phyloP scores from a whole-genome alignment of 352 stramenopile species.

The Pythium utonaiense region DNA sequence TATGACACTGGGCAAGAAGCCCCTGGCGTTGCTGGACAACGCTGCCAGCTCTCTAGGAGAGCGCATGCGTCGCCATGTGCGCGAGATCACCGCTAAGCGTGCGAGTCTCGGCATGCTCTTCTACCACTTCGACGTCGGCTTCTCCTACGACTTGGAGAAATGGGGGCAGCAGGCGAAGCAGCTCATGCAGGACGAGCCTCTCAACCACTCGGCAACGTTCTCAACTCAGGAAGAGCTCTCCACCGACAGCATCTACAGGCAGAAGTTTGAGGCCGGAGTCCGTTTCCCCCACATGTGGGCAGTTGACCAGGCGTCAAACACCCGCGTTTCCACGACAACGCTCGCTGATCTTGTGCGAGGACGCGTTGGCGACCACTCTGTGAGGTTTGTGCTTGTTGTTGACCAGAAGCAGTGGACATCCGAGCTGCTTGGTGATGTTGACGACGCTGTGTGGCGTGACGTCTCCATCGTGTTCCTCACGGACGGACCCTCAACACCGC shows the following conservation, averaged over 20 bases:
- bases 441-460: conserved; percentile 9
- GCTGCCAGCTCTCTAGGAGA: conserved; percentile 44
- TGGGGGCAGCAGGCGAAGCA: conserved; percentile 44
- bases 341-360: conserved; percentile 26
- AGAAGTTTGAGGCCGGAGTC: conserved; percentile 42
- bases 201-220: conserved; percentile 55
- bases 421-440: neutral
- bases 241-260: conserved; percentile 32
- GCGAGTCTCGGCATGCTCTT: conserved; percentile 81
- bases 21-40: conserved; percentile 51
- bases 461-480: conserved; percentile 15
- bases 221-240: conserved; percentile 1
- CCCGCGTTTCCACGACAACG: conserved; percentile 48
- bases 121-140: conserved; percentile 85
- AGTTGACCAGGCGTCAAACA: neutral
- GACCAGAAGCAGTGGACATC: conserved; percentile 23
- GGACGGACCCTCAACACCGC: neutral
- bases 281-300: conserved; percentile 76
- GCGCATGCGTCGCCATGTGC: conserved; percentile 52
- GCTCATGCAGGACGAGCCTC: conserved; percentile 56
- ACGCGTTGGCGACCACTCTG: conserved; percentile 14
- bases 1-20: conserved; percentile 68
- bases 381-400: conserved; percentile 62
- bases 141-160: conserved; percentile 55
- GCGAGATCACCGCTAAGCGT: conserved; percentile 50